Base-by-base conservation (phyloP, 148 eudicot species). In the Dianthus caryophyllus region DNA sequence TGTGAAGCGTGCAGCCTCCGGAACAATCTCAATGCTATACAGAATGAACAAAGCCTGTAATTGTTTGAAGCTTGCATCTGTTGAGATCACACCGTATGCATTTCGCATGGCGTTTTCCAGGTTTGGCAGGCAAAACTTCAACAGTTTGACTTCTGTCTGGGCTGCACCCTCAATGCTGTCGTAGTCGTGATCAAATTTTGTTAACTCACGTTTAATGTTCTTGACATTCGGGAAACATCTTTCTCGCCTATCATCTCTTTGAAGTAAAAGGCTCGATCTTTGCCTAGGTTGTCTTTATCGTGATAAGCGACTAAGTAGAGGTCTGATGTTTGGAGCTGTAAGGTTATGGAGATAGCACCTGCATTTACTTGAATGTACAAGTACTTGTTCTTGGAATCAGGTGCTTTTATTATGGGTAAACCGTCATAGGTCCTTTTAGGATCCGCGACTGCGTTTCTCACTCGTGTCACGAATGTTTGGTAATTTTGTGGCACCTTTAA, bases 311-410 rank as follows among this genome's bases (percentile, higher is more conserved):
- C 65, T 61, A 61, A 41, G 47, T 61, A 61, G 2, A 61, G 21
- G n/a, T 61, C 49, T 20, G 48, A 17, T 61, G 65, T 61, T 39
- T 61, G 38, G 49, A 61, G 65, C 41, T 61, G 65, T 30, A 61
- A 30, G 30, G 65, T 61, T 61, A 39, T 49, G 10, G 65, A 39
- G 29, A 61, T 39, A 2, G 65, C 65, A 16, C 1, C 13, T 0
- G 65, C 65, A 21, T 61, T 61, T 4, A 61, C 49, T 61, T 61
- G 65, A 5, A 61, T 61, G 65, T 61, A 61, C 27, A 61, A 36
- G 65, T 38, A 61, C 39, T 61, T 61, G 2, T 38, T 39, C 26
- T 38, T 13, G 27, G 48, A 12, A 9, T 38, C 43, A 6, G 63
- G 43, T n/a, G 63, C 24, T 38, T 61, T 61, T 2, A 61, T 61